Conservation (phyloP, 345 rosid genomes). For the Rhodamnia argentea region DNA sequence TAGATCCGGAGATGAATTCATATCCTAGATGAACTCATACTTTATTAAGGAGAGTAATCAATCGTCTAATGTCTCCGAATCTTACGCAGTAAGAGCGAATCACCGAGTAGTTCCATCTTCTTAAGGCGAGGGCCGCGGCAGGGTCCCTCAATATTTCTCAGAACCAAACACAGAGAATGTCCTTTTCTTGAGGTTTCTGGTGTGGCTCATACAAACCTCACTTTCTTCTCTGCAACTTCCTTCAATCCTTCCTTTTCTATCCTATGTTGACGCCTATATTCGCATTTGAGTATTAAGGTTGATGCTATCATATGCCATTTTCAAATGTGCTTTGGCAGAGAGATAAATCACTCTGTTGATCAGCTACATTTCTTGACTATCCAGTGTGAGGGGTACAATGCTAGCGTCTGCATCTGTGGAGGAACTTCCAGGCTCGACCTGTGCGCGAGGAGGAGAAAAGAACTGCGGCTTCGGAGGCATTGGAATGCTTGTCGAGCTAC, state of each 20-base stretch:
- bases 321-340: background rate
- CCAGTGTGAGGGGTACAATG: background rate
- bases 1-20: background rate
- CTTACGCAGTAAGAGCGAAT: background rate
- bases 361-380: background rate
- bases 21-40: background rate
- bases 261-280: background rate
- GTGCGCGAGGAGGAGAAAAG: background rate
- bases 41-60: background rate
- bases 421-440: background rate
- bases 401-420: background rate
- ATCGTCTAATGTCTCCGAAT: background rate
- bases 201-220: background rate
- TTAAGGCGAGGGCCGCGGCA: background rate
- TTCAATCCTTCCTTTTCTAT: background rate
- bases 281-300: background rate
- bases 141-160: background rate
- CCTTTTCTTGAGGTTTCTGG: background rate
- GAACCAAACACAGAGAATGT: background rate
- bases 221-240: background rate
- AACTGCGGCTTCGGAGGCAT: constrained; percentile 21
- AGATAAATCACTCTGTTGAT: background rate
- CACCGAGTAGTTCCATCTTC: background rate
- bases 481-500: constrained; percentile 4
- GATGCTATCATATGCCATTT: background rate